Conservation (phyloP, 805 yeast genomes). For the Pichia cabralensis region DNA sequence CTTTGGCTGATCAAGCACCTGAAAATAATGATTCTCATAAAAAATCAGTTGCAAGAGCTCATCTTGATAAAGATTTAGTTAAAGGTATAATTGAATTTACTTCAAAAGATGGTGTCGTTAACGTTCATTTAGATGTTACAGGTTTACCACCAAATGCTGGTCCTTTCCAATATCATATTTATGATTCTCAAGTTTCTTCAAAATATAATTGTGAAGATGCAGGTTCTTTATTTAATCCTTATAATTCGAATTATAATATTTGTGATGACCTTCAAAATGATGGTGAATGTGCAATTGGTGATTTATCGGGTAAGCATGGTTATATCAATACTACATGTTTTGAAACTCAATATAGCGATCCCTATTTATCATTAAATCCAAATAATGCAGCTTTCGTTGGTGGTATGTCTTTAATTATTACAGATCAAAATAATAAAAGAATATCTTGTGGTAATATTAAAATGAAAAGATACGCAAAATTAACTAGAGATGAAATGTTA, state of each 20-base stretch:
- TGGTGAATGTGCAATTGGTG: slow-evolving; percentile 60
- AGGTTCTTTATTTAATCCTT: slow-evolving; percentile 58
- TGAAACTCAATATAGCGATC: slow-evolving; percentile 53
- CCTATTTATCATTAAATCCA: slow-evolving; percentile 52
- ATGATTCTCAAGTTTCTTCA: slow-evolving; percentile 43
- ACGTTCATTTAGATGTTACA: slow-evolving; percentile 61
- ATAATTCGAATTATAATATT: slow-evolving; percentile 35
- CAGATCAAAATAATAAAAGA: slow-evolving; percentile 42
- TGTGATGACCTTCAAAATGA: slow-evolving; percentile 45
- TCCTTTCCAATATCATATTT: slow-evolving; percentile 62
- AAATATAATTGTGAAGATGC: slow-evolving; percentile 44
- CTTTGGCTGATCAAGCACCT: slow-evolving; percentile 33
- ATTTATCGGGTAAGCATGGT: slow-evolving; percentile 72
- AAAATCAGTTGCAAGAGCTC: slow-evolving; percentile 45
- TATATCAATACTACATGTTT: slow-evolving; percentile 60
- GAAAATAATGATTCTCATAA: slow-evolving; percentile 38
- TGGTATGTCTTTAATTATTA: slow-evolving; percentile 47
- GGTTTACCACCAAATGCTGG: slow-evolving; percentile 61
- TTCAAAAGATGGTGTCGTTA: slow-evolving; percentile 44
- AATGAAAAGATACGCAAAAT: slow-evolving; percentile 19
- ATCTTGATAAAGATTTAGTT: slow-evolving; percentile 36
- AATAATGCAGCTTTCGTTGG: slow-evolving; percentile 47
- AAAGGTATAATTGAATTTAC: slow-evolving; percentile 50
- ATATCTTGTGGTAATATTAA: slow-evolving; percentile 57
- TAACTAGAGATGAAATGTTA: slow-evolving; percentile 14